Evolutionary conservation across 176 grass and related monocot species (phyloP), one percentile per base, ranked within the genome.

Genomic region (Oropetium thomaeum): DNA sequence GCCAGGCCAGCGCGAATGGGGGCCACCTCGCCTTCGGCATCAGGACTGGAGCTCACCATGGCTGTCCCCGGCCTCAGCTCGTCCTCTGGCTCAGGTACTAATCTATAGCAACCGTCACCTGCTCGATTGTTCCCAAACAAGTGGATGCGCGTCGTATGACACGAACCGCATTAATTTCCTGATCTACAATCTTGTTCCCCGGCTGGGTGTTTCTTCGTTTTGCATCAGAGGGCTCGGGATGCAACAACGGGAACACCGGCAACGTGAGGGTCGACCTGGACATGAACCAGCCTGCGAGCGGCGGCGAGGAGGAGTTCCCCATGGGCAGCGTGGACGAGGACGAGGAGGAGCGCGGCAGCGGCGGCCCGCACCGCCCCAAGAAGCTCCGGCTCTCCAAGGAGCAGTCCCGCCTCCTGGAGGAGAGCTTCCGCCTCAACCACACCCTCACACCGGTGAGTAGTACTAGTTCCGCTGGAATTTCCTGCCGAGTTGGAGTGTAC

Each of bases 41-140:
- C 91, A 38, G 86, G 84, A 57, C 84, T 99, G 60, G 96, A 99
- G 55, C 89, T 99, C 84, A 99, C 96, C 96, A 99, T 99, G 43
- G 96, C 91, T 54, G 87, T 99, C 35, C 89, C 91, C 40, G 91
- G 91, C 19, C 84, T 95, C 54, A 88, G 58, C 84, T 92, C 91
- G 60, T 92, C 90, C 52, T 90, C 89, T 70, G 85, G 87, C 63
- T 93, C 93, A 47, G 93, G 93, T 97, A n/a, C n/a, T n/a, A 92
- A 74, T 27, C 77, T 25, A n/a, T 28, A 8, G 35, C 2, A 73
- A 44, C 20, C 30, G 26, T 30, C 38, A 37, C 7, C 20, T 2
- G 47, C 62, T 42, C 8, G 23, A 31, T 57, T n/a, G n/a, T n/a
- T 33, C 58, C 33, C 58, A 1, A 57, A 58, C 32, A 52, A 81